These are phyloP conservation scores for Medakamo hakoo DNA, from an alignment of 139 green algal genomes.

Conservation along the genomic window DNA sequence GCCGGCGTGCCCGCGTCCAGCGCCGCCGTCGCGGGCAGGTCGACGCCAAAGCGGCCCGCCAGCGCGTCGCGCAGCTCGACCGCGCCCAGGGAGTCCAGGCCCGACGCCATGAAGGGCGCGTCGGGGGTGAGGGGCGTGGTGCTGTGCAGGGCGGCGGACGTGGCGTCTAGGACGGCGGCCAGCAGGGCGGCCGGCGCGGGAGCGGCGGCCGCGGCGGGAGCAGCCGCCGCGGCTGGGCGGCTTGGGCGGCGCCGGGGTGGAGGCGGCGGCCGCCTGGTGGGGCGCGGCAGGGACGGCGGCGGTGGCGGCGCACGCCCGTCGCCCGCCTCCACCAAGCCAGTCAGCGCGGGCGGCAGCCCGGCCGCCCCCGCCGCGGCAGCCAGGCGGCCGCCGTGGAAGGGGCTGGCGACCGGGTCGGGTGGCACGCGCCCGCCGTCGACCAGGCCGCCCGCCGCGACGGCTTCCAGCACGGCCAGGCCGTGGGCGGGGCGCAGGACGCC, in stretches of 20 bases:
- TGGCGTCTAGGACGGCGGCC: too few species aligned
- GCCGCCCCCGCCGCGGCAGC: too few species aligned
- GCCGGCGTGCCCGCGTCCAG: constrained; percentile 53
- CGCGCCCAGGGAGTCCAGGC: constrained; percentile 62
- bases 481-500: constrained; percentile 14
- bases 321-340: too few species aligned
- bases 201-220: not conserved
- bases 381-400: not conserved
- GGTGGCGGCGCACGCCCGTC: not conserved
- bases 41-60: constrained; percentile 8
- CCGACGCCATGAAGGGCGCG: constrained; percentile 59
- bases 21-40: constrained; percentile 35
- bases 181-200: not conserved
- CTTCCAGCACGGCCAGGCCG: constrained; percentile 33
- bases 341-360: not conserved
- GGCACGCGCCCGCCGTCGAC: too few species aligned
- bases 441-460: not conserved
- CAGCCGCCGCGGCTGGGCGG: too few species aligned
- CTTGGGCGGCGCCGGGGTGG: not conserved
- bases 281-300: not conserved
- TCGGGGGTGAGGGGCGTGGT: constrained; percentile 16
- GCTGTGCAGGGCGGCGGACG: too few species aligned
- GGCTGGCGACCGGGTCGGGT: not conserved
- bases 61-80: constrained; percentile 67
- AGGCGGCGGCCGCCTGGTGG: not conserved